Evolutionary conservation across 345 rosid species (phyloP), one percentile per base, ranked within the genome.

Genomic region (Abelmoschus esculentus): DNA sequence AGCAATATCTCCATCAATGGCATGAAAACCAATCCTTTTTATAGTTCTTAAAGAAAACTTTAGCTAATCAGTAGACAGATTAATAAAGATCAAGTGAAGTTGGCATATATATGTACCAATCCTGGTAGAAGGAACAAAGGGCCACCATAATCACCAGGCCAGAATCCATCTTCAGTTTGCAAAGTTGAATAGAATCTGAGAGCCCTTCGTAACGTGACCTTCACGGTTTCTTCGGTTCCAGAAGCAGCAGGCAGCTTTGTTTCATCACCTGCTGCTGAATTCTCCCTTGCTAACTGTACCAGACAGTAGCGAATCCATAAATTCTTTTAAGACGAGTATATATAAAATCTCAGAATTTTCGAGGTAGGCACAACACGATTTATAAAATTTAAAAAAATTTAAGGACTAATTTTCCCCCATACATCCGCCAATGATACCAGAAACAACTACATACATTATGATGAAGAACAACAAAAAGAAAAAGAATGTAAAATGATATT

Each of bases 81-180:
- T 32, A 5, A 32, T 32, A 32, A 1, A 32, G 6, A 32, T 32
- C 1, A 22, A 22, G 26, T 22, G 6, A 32, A 4, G 44, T 40
- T 40, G 8, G 11, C 11, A 32, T 32, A 40, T 40, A 38, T 7
- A 40, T 40, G 19, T 54, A 54, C 96, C 89, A 90, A 50, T 53
- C 77, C 82, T 7, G 96, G 93, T 4, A 88, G 68, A 61, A 90
- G 93, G 70, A 90, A 90, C 54, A 90, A 59, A 72, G 96, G 93
- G 8, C 93, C 96, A 14, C 89, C 96, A 59, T 85, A 90, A 65
- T 90, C 96, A 52, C 81, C 86, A 10, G 96, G 90, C 96, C 92
- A 87, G 67, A 88, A 88, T 0, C 97, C 97, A 81, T 86, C 89
- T 13, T 84, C 77, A 2, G 81, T 26, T 71, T 87, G 97, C 28